Base-by-base conservation (phyloP, 768 basidiomycete species). In the Lentinus brumalis region DNA sequence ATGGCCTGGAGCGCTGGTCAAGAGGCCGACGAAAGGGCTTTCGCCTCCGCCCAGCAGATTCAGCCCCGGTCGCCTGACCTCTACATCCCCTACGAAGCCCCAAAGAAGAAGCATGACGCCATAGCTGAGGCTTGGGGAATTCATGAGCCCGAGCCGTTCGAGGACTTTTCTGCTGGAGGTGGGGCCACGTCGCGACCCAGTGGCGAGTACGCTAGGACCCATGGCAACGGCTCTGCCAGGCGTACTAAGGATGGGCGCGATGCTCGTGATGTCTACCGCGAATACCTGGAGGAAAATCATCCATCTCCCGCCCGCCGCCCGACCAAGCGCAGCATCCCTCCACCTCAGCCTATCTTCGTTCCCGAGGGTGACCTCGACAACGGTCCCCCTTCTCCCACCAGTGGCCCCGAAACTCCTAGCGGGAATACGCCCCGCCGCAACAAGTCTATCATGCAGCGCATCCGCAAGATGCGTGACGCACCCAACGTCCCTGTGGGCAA, bases 121-220 rank as follows among this genome's bases (percentile, higher is more conserved):
- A 87, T 95, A 60, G 92, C 92, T 49, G 93, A 94, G 74, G 93
- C 93, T 1, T 94, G 93, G 93, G 93, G 93, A 40, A 92, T 92
- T 53, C 91, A 93, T 67, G 93, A 94, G 68, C 93, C 93, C 5
- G 93, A 95, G 70, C 93, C 93, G 7, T 94, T 83, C 67, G 92
- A 95, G 67, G 92, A 95, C 67, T 95, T 94, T 71, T 90, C 85
- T 63, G 92, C 91, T 26, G 93, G 91, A 18, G 89, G 90, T 46
- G 88, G 89, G 42, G 64, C 66, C n/a, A 57, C 64, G 8, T 58
- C 61, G 14, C 60, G 64, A 8, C 57, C 54, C 21, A 53, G 60
- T 39, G 59, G 73, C 63, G 55, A 72, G 66, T 86, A 87, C 5
- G 83, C 86, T 12, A 76, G 86, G 39, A 85, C 81, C 68, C 89